Conservation (phyloP, 1,284 basidiomycete species). For the Moesziomyces globuligerus region DNA sequence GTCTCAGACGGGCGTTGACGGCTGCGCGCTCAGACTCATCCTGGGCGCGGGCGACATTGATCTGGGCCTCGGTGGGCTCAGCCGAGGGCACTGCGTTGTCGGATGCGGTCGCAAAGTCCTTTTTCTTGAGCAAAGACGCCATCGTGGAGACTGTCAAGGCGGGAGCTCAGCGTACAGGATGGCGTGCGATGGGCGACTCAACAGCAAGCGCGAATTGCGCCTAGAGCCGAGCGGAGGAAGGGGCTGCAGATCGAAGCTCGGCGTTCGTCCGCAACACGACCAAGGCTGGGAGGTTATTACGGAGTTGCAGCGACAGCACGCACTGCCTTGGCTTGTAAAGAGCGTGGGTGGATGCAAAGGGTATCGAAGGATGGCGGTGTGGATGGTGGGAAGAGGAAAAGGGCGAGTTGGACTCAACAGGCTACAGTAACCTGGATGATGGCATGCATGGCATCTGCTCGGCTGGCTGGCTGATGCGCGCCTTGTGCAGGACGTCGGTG, state of each 20-base stretch:
- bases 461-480: no score
- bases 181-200: no score
- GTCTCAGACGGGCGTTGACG: constrained; percentile 30
- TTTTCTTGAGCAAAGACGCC: constrained; percentile 36
- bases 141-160: constrained; percentile 5
- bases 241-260: background rate
- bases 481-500: no score
- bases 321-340: no score
- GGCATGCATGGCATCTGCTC: no score
- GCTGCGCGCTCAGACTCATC: constrained; percentile 42
- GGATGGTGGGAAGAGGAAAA: background rate
- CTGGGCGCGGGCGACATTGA: constrained; percentile 38
- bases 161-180: constrained; percentile 7
- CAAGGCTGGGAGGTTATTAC: no score
- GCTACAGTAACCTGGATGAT: no score
- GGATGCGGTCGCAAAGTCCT: constrained; percentile 20
- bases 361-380: background rate
- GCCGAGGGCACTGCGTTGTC: background rate
- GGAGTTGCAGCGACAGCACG: background rate
- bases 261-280: no score
- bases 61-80: constrained; percentile 26
- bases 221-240: background rate
- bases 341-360: background rate
- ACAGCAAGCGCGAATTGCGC: background rate
- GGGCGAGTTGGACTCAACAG: background rate